Conservation (phyloP, 441 rosid genomes). For the Breynia disticha region DNA sequence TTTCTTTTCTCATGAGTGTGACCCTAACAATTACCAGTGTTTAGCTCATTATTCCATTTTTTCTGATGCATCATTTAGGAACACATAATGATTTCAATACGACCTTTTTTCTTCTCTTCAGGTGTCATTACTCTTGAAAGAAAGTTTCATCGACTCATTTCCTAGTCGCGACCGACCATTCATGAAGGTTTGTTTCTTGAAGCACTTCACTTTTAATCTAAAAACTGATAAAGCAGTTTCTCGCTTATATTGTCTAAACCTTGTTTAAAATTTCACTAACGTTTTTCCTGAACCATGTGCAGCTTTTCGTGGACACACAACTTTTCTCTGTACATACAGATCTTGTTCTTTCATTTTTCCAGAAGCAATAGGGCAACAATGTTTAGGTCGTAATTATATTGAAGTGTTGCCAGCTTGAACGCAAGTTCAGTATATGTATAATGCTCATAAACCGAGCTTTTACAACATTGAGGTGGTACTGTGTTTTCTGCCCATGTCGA, state of each 20-base stretch:
- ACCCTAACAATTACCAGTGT: too few species aligned
- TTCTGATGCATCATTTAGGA: too few species aligned
- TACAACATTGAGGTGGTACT: too few species aligned
- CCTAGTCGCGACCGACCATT: constrained; percentile 61
- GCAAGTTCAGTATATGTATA: too few species aligned
- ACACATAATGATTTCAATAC: too few species aligned
- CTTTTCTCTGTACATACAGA: constrained; percentile 97
- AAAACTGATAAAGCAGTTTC: background rate
- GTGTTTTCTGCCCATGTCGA: too few species aligned
- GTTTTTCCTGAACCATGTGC: constrained; percentile 19
- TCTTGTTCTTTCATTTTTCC: constrained; percentile 80
- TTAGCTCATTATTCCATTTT: too few species aligned
- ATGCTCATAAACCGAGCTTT: too few species aligned
- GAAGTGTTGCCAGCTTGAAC: too few species aligned
- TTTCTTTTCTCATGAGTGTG: too few species aligned
- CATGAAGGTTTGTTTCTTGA: constrained; percentile 47
- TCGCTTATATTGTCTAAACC: too few species aligned
- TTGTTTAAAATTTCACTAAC: constrained; percentile 5
- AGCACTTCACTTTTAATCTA: background rate
- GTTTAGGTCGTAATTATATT: too few species aligned
- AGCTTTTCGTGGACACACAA: constrained; percentile 92
- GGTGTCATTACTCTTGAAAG: constrained; percentile 92
- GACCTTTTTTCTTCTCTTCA: constrained; percentile 12
- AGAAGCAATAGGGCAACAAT: constrained; percentile 51
- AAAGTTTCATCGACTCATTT: constrained; percentile 87